Conservation (phyloP, 2,329 filamentous ascomycete genomes). For the Aspergillus alliaceus region DNA sequence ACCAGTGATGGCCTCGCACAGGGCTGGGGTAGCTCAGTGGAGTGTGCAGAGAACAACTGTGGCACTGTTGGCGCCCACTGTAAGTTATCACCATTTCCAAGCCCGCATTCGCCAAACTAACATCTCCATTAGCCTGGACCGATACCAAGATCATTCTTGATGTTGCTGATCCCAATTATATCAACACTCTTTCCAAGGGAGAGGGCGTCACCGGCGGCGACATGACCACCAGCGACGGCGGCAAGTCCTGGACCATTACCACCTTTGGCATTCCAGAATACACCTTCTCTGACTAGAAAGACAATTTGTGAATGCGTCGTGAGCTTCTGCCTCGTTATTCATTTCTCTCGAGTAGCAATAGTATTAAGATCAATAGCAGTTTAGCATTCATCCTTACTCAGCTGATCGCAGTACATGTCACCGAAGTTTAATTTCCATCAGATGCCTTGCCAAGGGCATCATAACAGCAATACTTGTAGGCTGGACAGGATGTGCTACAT, state of each 20-base stretch:
- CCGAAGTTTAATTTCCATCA: too few relatives aligned
- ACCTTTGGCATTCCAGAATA: constrained; percentile 41
- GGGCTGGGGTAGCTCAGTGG: constrained; percentile 47
- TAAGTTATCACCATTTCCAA: constrained; percentile 18
- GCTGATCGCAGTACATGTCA: too few relatives aligned
- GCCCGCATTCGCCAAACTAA: too few relatives aligned
- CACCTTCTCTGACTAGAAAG: too few relatives aligned
- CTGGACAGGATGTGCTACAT: too few relatives aligned
- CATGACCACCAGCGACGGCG: constrained; percentile 42
- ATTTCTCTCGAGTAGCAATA: too few relatives aligned
- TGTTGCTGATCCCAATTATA: constrained; percentile 32
- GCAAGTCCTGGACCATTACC: constrained; percentile 46
- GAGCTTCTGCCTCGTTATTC: too few relatives aligned
- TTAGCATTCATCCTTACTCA: too few relatives aligned
- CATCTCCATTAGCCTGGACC: constrained; percentile 35
- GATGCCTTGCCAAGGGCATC: too few relatives aligned
- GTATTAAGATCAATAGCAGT: too few relatives aligned
- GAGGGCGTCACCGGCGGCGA: constrained; percentile 44
- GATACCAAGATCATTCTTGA: constrained; percentile 42
- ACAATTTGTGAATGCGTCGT: too few relatives aligned
- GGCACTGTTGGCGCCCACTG: constrained; percentile 43
- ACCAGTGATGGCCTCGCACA: constrained; percentile 45
- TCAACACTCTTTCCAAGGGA: constrained; percentile 39
- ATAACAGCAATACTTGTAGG: too few relatives aligned
- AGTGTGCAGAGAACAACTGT: constrained; percentile 42